Evolutionary conservation across 2,329 filamentous ascomycete genomes (phyloP).

Genomic region (Zymoseptoria ardabiliae): DNA sequence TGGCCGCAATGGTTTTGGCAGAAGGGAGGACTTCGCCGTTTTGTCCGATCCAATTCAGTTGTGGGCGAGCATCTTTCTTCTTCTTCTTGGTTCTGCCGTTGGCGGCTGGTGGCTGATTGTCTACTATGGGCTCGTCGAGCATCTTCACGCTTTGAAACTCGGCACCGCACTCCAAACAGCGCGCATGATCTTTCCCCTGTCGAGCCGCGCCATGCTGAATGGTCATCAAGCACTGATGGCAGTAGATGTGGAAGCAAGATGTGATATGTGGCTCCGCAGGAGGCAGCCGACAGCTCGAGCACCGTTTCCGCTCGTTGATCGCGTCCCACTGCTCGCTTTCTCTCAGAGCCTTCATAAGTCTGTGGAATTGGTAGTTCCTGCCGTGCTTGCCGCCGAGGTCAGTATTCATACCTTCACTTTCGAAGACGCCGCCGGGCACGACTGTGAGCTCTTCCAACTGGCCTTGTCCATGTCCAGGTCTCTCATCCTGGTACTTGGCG

Average conservation of each 20-base stretch:
- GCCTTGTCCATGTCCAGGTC: neutral
- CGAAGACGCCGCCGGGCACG: constrained; percentile 14
- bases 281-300: constrained; percentile 36
- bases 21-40: constrained; percentile 35
- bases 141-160: constrained; percentile 18
- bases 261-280: constrained; percentile 40
- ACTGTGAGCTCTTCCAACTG: neutral
- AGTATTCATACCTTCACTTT: constrained; percentile 7
- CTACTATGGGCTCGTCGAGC: neutral
- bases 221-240: constrained; percentile 40
- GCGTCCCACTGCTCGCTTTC: constrained; percentile 32
- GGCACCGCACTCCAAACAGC: constrained; percentile 32
- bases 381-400: constrained; percentile 31
- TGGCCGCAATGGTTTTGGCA: constrained; percentile 41
- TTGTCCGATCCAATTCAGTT: constrained; percentile 33
- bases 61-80: constrained; percentile 19
- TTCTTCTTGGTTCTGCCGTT: constrained; percentile 15
- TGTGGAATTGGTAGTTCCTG: constrained; percentile 34
- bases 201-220: constrained; percentile 26
- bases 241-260: constrained; percentile 51
- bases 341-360: constrained; percentile 33
- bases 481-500: neutral
- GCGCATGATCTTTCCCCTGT: constrained; percentile 17
- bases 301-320: constrained; percentile 30
- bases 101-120: neutral